Base-by-base conservation (phyloP, 2,329 filamentous ascomycete species). In the Penicillium sp. region DNA sequence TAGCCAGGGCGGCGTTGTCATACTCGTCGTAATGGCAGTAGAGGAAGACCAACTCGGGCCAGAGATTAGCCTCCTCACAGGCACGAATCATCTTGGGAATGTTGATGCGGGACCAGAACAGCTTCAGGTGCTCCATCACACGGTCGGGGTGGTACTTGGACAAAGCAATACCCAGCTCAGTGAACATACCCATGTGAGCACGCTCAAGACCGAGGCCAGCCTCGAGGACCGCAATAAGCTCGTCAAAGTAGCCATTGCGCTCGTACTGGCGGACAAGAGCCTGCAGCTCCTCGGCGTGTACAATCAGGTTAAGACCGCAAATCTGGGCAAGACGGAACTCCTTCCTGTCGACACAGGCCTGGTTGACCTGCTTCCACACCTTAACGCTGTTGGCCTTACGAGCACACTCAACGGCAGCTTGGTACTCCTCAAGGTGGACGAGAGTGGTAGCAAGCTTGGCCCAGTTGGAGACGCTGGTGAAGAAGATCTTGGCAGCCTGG, bases 321-420 rank as follows among this genome's bases (percentile, higher is more conserved):
- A 99, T 99, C 81, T 98, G 95, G 28, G 96, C 95, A 62, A 99
- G 89, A 64, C 94, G 91, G 87, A 99, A 99, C 77, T 99, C 95
- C 83, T 97, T 98, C 87, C 98, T 99, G 64, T 87, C 87, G 67
- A 99, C 91, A 75, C 95, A 99, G 25, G 94, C 95, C 74, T 92
- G 90, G 80, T 98, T 96, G 69, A 99, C 95, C 80, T 99, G 92
- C 81, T 95, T 96, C 95, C 95, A 99, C 55, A 99, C 95, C 83
- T 96, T 97, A 80, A 97, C 93, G 79, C 92, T 98, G 84, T 98
- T 99, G 71, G 95, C 95, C 82, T 99, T 98, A 76, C 95, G 91
- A 28, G 96, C 95, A 73, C 93, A 97, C 77, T 99, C 95, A 45
- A 99, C 95, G 49, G 95, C 95, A 70, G 92, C 92, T 79, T 99